phyloP scores from a whole-genome alignment of 2,329 filamentous ascomycete species.

The Diaporthe sp. region DNA sequence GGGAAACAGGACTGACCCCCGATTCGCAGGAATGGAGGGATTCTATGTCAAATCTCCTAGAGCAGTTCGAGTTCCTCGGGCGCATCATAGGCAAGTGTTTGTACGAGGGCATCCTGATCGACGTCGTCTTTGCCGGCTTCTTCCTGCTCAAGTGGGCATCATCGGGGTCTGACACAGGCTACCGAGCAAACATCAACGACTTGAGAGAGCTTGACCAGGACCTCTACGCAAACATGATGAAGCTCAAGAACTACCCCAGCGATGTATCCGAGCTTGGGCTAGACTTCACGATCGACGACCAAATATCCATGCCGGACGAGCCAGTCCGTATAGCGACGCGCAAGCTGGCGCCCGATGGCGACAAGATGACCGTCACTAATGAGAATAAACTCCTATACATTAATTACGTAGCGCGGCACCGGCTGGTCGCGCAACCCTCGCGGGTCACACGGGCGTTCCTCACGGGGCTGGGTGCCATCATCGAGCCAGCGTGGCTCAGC shows the following conservation, averaged over 20 bases:
- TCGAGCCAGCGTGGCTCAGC: constrained; percentile 91
- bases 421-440: constrained; percentile 83
- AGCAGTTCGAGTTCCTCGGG: constrained; percentile 90
- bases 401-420: constrained; percentile 89
- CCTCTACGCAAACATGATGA: constrained; percentile 86
- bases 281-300: constrained; percentile 91
- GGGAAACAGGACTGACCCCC: constrained; percentile 64
- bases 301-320: constrained; percentile 60
- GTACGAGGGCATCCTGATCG: constrained; percentile 95
- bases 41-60: constrained; percentile 72
- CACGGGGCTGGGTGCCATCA: constrained; percentile 86
- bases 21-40: constrained; percentile 69
- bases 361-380: constrained; percentile 85
- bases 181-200: constrained; percentile 95
- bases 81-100: constrained; percentile 95
- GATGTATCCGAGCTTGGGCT: constrained; percentile 85
- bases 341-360: constrained; percentile 82
- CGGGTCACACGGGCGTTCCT: constrained; percentile 91
- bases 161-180: constrained; percentile 71
- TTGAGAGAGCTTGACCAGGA: constrained; percentile 91
- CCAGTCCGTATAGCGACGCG: constrained; percentile 75
- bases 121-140: constrained; percentile 93
- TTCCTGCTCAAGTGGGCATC: constrained; percentile 97
- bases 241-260: constrained; percentile 87
- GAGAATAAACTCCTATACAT: constrained; percentile 96